Percentiles rank a stretch among this genome's conserved stretches.
These are phyloP conservation scores for Lojkania enalia DNA, from an alignment of 2,329 filamentous ascomycete genomes.

Conservation along the genomic window DNA sequence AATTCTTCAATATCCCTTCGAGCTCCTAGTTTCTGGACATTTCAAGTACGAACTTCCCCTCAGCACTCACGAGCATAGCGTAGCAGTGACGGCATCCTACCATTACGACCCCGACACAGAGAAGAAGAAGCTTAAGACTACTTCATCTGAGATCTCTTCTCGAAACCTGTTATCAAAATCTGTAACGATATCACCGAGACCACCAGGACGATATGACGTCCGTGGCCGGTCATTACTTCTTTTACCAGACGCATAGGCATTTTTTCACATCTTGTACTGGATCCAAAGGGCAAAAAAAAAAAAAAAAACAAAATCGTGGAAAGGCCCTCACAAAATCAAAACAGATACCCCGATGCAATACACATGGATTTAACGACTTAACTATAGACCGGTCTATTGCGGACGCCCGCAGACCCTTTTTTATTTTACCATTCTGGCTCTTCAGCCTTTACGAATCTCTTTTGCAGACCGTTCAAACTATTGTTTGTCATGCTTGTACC, in stretches of 20 bases:
- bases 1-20: slow-evolving; percentile 88
- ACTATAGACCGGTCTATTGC: slow-evolving; percentile 31
- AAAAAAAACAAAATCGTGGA: too few species aligned
- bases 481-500: not conserved
- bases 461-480: slow-evolving; percentile 7
- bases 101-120: slow-evolving; percentile 42
- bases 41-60: slow-evolving; percentile 77
- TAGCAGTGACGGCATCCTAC: slow-evolving; percentile 49
- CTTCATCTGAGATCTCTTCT: slow-evolving; percentile 4
- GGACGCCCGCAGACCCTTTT: slow-evolving; percentile 12
- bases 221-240: slow-evolving; percentile 18
- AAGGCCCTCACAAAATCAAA: slow-evolving; percentile 26
- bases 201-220: slow-evolving; percentile 35
- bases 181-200: slow-evolving; percentile 27
- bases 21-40: slow-evolving; percentile 87
- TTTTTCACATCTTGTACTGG: slow-evolving; percentile 24
- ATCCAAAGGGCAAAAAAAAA: slow-evolving; percentile 17
- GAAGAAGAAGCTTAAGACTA: slow-evolving; percentile 35
- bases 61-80: slow-evolving; percentile 58
- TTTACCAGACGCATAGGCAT: slow-evolving; percentile 20
- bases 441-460: slow-evolving; percentile 31
- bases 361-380: slow-evolving; percentile 41
- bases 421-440: slow-evolving; percentile 16
- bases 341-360: slow-evolving; percentile 44
- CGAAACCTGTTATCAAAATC: slow-evolving; percentile 17